phyloP scores from a whole-genome alignment of 495 filamentous ascomycete species.

The Penicilliopsis zonata region DNA sequence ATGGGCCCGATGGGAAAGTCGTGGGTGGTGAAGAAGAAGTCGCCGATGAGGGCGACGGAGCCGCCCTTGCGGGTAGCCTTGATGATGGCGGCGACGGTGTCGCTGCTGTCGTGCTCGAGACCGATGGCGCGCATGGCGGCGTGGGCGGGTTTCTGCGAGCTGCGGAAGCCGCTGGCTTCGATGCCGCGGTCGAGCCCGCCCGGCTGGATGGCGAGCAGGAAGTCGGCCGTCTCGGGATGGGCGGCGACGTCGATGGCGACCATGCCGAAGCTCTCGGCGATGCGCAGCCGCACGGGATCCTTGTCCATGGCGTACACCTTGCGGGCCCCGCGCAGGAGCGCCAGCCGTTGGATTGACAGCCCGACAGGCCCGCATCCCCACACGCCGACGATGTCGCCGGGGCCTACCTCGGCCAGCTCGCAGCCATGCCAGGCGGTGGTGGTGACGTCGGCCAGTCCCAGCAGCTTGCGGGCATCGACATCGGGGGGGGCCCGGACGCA shows the following conservation, averaged over 20 bases:
- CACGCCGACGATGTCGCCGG: conserved; percentile 29
- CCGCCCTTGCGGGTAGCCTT: conserved; percentile 20
- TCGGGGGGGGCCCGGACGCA: conserved; percentile 29
- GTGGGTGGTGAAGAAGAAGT: conserved; percentile 18
- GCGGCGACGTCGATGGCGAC: conserved; percentile 12
- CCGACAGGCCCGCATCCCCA: conserved; percentile 29
- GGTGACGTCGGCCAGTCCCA: conserved; percentile 24
- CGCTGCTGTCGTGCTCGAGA: conserved; percentile 14
- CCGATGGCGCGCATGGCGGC: conserved; percentile 14
- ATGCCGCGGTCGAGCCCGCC: conserved; percentile 20
- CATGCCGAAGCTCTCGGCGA: conserved; percentile 17
- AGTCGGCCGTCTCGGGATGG: conserved; percentile 15
- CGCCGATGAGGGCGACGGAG: conserved; percentile 18
- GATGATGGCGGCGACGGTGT: conserved; percentile 17
- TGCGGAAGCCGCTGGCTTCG: conserved; percentile 22
- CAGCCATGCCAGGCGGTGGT: conserved; percentile 24
- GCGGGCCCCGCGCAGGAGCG: conserved; percentile 13
- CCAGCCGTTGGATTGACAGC: conserved; percentile 12
- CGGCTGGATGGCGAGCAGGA: conserved; percentile 17
- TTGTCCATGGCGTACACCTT: conserved; percentile 21
- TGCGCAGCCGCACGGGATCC: conserved; percentile 12
- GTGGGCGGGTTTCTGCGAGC: conserved; percentile 9
- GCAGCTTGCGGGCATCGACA: conserved; percentile 37
- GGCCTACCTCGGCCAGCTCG: conserved; percentile 18
- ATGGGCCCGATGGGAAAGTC: conserved; percentile 17